phyloP scores from a whole-genome alignment of 164 flowering plant genomes.

The Saururus chinensis region DNA sequence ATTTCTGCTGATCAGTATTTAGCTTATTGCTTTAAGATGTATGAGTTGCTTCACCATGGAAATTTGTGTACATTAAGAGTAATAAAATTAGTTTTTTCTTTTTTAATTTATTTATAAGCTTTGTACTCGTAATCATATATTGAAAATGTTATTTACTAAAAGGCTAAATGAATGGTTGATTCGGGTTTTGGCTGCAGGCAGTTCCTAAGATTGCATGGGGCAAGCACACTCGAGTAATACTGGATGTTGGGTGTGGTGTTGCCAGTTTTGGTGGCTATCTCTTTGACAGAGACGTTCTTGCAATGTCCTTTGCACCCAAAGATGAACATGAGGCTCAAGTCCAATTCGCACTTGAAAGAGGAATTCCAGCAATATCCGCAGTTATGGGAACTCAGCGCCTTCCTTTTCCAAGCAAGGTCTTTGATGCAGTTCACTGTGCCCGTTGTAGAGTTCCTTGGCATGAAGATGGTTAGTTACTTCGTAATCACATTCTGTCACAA shows the following conservation, averaged over 20 bases:
- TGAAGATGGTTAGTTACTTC: conserved; percentile 36
- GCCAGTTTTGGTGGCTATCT: conserved; percentile 93
- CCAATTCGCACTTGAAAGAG: conserved; percentile 88
- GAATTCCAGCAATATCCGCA: conserved; percentile 93
- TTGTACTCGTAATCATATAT: no score
- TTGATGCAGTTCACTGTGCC: conserved; percentile 85
- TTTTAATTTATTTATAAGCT: no score
- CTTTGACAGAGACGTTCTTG: conserved; percentile 71
- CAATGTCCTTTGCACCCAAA: conserved; percentile 95
- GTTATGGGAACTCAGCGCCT: conserved; percentile 93
- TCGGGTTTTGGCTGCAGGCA: conserved; percentile 31
- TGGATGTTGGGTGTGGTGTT: conserved; percentile 96
- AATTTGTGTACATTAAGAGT: no score
- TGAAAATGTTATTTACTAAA: background rate
- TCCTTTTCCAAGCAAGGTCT: conserved; percentile 79
- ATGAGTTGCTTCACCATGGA: no score
- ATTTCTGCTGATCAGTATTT: no score
- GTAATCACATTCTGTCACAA: background rate
- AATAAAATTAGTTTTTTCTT: no score
- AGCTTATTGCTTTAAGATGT: no score
- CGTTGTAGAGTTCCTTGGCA: conserved; percentile 97
- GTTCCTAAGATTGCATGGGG: conserved; percentile 73
- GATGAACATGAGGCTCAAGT: conserved; percentile 97
- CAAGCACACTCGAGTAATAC: conserved; percentile 52
- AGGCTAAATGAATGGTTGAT: background rate